Evolutionary conservation across 2,329 filamentous ascomycete genomes (phyloP).

Genomic region (Diaporthe sp.): DNA sequence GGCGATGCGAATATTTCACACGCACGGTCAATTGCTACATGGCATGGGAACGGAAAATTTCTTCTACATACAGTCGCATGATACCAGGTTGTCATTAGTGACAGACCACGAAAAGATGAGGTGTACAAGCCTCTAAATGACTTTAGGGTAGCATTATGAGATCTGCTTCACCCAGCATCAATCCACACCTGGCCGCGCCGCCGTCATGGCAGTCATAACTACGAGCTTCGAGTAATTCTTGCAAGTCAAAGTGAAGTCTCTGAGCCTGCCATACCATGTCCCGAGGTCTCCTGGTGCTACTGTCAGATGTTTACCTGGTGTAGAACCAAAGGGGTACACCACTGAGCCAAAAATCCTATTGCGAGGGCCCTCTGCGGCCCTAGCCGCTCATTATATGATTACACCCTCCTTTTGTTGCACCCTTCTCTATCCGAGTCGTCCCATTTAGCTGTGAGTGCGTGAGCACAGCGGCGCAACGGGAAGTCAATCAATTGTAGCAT

Average conservation of each 20-base stretch:
- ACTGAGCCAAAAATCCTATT: too few species aligned
- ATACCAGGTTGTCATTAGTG: constrained; percentile 41
- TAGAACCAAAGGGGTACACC: too few species aligned
- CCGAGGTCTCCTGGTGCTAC: neutral
- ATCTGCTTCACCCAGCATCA: constrained; percentile 39
- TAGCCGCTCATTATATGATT: too few species aligned
- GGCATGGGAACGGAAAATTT: constrained; percentile 38
- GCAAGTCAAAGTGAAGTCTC: neutral
- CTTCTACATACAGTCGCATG: constrained; percentile 30
- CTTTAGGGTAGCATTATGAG: constrained; percentile 39
- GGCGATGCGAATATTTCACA: constrained; percentile 20
- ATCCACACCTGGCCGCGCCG: constrained; percentile 39
- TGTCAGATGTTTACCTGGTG: neutral
- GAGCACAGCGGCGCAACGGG: too few species aligned
- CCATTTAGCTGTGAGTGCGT: too few species aligned
- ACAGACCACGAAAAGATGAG: constrained; percentile 32
- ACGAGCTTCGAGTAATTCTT: neutral
- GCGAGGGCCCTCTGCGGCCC: too few species aligned
- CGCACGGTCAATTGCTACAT: constrained; percentile 31
- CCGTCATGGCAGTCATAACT: constrained; percentile 14
- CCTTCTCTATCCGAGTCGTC: too few species aligned
- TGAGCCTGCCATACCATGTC: neutral
- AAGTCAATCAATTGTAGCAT: neutral
- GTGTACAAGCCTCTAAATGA: constrained; percentile 28
- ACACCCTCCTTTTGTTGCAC: too few species aligned